Evolutionary conservation across 2,329 filamentous ascomycete species (phyloP), one percentile per base, ranked within the genome.

Genomic region (Xylariaceae sp.): DNA sequence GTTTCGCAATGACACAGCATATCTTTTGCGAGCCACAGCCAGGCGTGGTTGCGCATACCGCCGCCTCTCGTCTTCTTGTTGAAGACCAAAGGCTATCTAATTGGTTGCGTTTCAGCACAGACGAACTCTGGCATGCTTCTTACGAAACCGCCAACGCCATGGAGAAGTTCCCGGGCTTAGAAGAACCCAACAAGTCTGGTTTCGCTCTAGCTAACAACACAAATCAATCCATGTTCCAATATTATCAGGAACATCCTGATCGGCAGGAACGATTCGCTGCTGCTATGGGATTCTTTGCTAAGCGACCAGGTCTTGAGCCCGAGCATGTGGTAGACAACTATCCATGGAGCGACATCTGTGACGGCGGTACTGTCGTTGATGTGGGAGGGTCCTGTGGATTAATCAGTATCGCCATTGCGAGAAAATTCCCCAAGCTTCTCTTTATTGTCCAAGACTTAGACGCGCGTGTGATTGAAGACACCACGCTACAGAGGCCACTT

Each of bases 391-490:
- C 50, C 1, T 45, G 48, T 14, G 50, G 50, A 4, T 22, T 39
- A 21, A 37, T 48, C n/a, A 45, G 38, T 20, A 40, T 53, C 12
- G 50, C 21, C 14, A 21, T 53, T 6, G 50, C 47, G 19, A 44
- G 47, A 11, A 33, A 23, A 8, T 48, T 41, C 33, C 34, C 44
- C 32, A 67, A 72, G 20, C 67, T 80, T 51, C 69, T 65, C 35
- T 79, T 81, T 11, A n/a, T 80, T 11, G 77, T 80, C 16, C 75
- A 80, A 54, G 77, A 80, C 49, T 60, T 77, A 17, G 46, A 36
- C 34, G 34, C 44, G 22, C 25, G 32, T 1, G 40, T 47, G 1
- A 44, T 50, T 19, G 10, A 10, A 10, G 35, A 37, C n/a, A 44
- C 48, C 1, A n/a, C 27, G 14, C 11, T 35, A 19, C 7, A 42